phyloP scores from a whole-genome alignment of 768 basidiomycete species.

The Russula griseocarnosa region DNA sequence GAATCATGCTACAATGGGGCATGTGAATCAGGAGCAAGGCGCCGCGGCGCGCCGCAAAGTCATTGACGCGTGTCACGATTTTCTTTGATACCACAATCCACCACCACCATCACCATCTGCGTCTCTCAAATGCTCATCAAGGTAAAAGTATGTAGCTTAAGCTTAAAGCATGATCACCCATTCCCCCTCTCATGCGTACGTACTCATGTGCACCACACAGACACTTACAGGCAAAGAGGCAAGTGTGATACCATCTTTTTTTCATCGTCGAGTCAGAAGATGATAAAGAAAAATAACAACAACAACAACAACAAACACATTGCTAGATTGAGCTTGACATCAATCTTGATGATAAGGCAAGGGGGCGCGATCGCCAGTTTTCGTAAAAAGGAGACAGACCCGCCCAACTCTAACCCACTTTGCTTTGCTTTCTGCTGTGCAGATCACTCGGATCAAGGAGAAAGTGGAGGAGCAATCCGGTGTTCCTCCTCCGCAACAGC shows the following conservation, averaged over 20 bases:
- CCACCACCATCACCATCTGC: not conserved
- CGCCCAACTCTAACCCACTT: not conserved
- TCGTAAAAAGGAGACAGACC: not conserved
- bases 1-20: too few species aligned
- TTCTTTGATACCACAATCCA: too few species aligned
- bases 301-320: not conserved
- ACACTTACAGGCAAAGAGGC: conserved; percentile 98
- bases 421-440: not conserved
- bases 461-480: conserved; percentile 98
- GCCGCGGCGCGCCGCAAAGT: too few species aligned
- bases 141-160: conserved; percentile 61
- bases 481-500: conserved; percentile 93
- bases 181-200: not conserved
- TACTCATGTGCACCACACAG: conserved; percentile 39
- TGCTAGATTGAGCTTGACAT: conserved; percentile 90
- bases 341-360: conserved; percentile 80
- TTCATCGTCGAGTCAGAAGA: not conserved
- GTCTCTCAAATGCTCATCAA: conserved; percentile 68
- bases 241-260: conserved; percentile 22
- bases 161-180: not conserved
- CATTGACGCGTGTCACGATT: too few species aligned
- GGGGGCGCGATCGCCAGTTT: conserved; percentile 24
- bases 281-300: not conserved
- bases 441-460: conserved; percentile 96
- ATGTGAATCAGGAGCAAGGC: too few species aligned